Evolutionary conservation across 2,329 filamentous ascomycete species (phyloP), one percentile per base, ranked within the genome.

Genomic region (Xylariales sp.): DNA sequence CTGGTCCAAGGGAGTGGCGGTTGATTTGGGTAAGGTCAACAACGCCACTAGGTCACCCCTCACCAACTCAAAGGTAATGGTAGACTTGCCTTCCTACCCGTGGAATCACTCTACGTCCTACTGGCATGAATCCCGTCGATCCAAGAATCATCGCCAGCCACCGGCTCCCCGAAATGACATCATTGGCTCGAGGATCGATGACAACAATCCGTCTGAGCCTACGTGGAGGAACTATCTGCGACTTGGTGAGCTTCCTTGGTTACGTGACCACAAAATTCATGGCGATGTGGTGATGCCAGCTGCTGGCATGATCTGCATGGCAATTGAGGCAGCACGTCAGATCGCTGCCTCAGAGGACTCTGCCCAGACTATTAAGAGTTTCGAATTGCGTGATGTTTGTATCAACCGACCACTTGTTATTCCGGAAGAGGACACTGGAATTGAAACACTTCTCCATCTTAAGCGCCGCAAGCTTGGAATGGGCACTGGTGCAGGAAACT

Each of bases 181-280:
- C 2, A 46, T 69, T 5, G 67, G 66, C 3, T 50, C 54, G 1
- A 47, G 49, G 3, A 52, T 55, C 1, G 43, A 53, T 0, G 57
- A 56, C 2, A 51, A 51, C 13, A 52, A 53, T 28, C 49, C 56
- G n/a, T 42, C 40, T 6, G 51, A 57, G 24, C 60, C 60, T 1
- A 50, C 49, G 5, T 65, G 60, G 59, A 52, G 60, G 2, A 58
- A 63, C 31, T 50, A 61, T n/a, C 42, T 64, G 17, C 55, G 55
- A n/a, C 46, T 56, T 6, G 47, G 45, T 8, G 57, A 65, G 34
- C 31, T 63, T 2, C 61, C 63, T 3, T 76, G 75, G 51, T 60
- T 71, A 7, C 56, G 66, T 29, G 70, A 75, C 45, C 73, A 76
- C 49, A 50, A 59, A 29, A 68, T 75, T 40, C 60, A 70, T 29